These are phyloP conservation scores for Xylariales sp. DNA, from an alignment of 2,329 filamentous ascomycete genomes.

Conservation along the genomic window DNA sequence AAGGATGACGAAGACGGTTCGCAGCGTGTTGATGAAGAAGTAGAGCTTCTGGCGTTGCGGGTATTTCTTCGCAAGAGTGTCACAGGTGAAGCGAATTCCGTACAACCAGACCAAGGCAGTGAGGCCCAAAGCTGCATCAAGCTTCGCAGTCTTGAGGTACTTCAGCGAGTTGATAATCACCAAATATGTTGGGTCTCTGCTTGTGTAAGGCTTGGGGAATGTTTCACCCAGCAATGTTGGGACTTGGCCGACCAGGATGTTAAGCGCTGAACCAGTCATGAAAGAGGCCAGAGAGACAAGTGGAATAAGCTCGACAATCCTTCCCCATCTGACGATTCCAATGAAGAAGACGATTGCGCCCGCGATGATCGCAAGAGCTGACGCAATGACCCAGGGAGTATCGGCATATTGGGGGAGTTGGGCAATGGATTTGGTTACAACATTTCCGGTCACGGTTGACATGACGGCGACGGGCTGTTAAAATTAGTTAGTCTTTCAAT, in stretches of 20 bases:
- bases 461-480: conserved; percentile 96
- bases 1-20: conserved; percentile 87
- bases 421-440: conserved; percentile 61
- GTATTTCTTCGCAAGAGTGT: conserved; percentile 60
- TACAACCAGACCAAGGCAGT: conserved; percentile 77
- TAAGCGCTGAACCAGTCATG: conserved; percentile 94
- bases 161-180: conserved; percentile 83
- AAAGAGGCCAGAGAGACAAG: conserved; percentile 88
- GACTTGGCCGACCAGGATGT: conserved; percentile 80
- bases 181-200: conserved; percentile 71
- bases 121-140: conserved; percentile 89
- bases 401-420: conserved; percentile 46
- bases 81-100: conserved; percentile 63
- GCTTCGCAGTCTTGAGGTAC: conserved; percentile 57
- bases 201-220: conserved; percentile 64
- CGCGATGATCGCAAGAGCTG: conserved; percentile 70
- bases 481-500: too few relatives aligned
- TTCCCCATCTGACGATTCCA: conserved; percentile 75
- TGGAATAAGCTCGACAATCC: conserved; percentile 91
- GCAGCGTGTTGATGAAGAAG: conserved; percentile 88
- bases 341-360: conserved; percentile 75
- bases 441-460: conserved; percentile 82
- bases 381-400: conserved; percentile 65
- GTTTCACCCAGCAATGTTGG: conserved; percentile 66
- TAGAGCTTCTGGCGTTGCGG: conserved; percentile 67